Evolutionary conservation across 257 asterid species (phyloP).

Genomic region (Eustoma russellianum): DNA sequence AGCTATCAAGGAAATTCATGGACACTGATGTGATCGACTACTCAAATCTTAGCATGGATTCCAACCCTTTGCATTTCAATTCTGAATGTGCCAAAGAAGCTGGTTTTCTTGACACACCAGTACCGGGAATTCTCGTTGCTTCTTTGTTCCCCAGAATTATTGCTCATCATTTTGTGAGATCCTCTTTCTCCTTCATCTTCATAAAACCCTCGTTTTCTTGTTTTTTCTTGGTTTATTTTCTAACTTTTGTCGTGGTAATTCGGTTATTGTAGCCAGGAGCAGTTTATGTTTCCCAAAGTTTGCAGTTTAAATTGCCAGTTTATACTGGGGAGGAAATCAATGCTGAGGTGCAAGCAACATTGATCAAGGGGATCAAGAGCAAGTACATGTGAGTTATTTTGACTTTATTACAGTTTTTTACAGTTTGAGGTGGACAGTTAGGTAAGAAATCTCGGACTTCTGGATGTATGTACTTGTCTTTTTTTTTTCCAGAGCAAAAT

Average conservation of each 20-base stretch:
- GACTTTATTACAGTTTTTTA: neutral
- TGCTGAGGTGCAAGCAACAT: conserved; percentile 48
- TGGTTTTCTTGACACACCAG: conserved; percentile 43
- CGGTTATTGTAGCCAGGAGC: conserved; percentile 61
- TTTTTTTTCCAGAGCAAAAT: conserved; percentile 37
- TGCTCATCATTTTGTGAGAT: conserved; percentile 65
- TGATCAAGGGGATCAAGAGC: conserved; percentile 33
- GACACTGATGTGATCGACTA: conserved; percentile 39
- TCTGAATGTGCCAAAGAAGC: conserved; percentile 41
- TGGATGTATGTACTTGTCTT: neutral
- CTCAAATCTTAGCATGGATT: conserved; percentile 57
- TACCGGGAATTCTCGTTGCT: conserved; percentile 83
- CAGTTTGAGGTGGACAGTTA: neutral
- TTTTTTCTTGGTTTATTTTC: neutral
- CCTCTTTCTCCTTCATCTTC: neutral
- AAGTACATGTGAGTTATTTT: conserved; percentile 39
- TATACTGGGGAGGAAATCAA: conserved; percentile 55
- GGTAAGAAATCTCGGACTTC: too few species aligned
- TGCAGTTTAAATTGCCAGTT: conserved; percentile 68
- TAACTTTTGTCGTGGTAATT: neutral
- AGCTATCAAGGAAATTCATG: conserved; percentile 39
- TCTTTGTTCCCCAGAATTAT: conserved; percentile 72
- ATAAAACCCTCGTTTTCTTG: neutral
- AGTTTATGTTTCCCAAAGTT: conserved; percentile 57
- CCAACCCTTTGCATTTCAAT: conserved; percentile 72